These are phyloP conservation scores for Rhodotorula toruloides DNA, from an alignment of 768 basidiomycete genomes.

Conservation along the genomic window DNA sequence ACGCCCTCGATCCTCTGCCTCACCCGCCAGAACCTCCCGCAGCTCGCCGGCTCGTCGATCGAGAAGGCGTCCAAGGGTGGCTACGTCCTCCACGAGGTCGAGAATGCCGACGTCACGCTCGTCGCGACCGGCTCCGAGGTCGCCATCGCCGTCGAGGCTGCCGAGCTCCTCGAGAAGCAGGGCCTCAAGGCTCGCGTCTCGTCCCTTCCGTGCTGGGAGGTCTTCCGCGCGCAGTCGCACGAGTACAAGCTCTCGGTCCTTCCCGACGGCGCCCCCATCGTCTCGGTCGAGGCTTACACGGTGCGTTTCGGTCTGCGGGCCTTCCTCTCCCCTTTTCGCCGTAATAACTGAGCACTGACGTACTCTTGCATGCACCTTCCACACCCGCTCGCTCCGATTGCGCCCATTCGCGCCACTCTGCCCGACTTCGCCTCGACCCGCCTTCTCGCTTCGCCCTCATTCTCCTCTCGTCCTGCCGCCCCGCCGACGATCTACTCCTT, in stretches of 20 bases:
- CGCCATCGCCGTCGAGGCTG: slow-evolving; percentile 75
- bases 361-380: too few species aligned
- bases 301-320: too few species aligned
- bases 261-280: slow-evolving; percentile 48
- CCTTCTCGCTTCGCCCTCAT: too few species aligned
- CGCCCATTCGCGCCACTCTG: too few species aligned
- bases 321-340: too few species aligned
- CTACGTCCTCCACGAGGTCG: slow-evolving; percentile 66
- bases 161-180: slow-evolving; percentile 65
- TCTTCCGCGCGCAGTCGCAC: slow-evolving; percentile 70
- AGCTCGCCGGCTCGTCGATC: slow-evolving; percentile 76
- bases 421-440: too few species aligned
- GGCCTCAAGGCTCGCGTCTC: slow-evolving; percentile 76
- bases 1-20: slow-evolving; percentile 58
- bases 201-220: slow-evolving; percentile 79
- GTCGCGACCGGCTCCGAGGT: slow-evolving; percentile 86
- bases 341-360: too few species aligned
- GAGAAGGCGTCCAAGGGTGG: slow-evolving; percentile 75
- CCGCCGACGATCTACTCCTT: too few species aligned
- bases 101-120: slow-evolving; percentile 58
- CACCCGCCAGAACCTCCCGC: slow-evolving; percentile 83
- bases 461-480: too few species aligned
- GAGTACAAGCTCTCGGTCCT: slow-evolving; percentile 76
- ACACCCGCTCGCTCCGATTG: too few species aligned
- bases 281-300: slow-evolving; percentile 47